Evolutionary conservation across 169 alveolate genomes (phyloP), one percentile per base, ranked within the genome.

Genomic region (Toxoplasma gondii): DNA sequence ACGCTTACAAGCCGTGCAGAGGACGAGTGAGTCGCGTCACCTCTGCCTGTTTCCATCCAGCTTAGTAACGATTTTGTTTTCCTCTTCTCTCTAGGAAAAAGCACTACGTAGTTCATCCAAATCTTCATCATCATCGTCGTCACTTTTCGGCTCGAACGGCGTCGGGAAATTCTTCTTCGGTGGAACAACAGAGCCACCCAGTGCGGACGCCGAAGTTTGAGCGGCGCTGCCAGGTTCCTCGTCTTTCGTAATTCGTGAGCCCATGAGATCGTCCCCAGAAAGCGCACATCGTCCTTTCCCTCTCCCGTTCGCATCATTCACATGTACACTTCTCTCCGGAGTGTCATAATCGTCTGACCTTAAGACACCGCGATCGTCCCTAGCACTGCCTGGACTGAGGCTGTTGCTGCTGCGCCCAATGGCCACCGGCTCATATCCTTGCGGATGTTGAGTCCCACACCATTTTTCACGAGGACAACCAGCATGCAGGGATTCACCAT

Each of bases 91-190:
- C 41, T 45, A 82, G 0, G 69, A 31, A 5, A 82, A 82, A 36
- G 90, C 90, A n/a, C 90, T 82, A 67, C 90, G 90, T n/a, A 82
- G 27, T 70, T 82, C 90, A 44, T 82, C 67, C 41, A 82, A 49
- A 29, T n/a, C 38, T 17, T 78, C 88, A 10, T 81, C 88, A 70
- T 82, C 90, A n/a, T 82, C 90, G 70, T 82, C 90, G 41, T 74
- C 84, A 19, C 67, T 43, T n/a, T 17, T 43, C 27, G 90, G 54
- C 69, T 36, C 90, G 54, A 44, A 39, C 31, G 69, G 69, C 44
- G 67, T n/a, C 58, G 67, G 90, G 22, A 44, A n/a, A 10, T 16
- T 27, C 9, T 78, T 24, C 45, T 27, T 34, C 78, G 78, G 7
- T 29, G 78, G 36, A 24, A 31, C 84, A n/a, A 44, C 84, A 34